Conservation (phyloP, 768 basidiomycete genomes). For the Mycena maculata region DNA sequence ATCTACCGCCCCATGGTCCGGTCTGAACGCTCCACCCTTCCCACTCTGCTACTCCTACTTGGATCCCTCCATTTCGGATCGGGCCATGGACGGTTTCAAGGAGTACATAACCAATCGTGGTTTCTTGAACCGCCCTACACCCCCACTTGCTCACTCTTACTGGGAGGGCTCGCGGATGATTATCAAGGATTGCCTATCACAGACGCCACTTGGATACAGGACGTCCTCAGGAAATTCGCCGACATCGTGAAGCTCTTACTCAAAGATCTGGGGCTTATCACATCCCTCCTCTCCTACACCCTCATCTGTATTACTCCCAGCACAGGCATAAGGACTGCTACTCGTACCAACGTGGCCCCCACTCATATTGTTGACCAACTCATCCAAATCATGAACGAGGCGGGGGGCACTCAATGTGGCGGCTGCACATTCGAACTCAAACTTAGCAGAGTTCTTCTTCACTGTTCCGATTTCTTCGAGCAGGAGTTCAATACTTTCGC, state of each 20-base stretch:
- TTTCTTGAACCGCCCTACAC: background rate
- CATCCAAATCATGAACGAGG: background rate
- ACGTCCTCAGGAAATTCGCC: background rate
- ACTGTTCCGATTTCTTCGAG: background rate
- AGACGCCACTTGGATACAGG: background rate
- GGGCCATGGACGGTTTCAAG: background rate
- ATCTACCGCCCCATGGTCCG: background rate
- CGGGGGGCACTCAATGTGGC: background rate
- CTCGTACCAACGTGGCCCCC: background rate
- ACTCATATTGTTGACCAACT: background rate
- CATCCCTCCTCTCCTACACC: background rate
- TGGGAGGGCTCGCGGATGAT: background rate
- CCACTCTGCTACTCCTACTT: background rate
- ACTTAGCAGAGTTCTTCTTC: background rate
- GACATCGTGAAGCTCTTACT: background rate
- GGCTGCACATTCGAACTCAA: conserved; percentile 1
- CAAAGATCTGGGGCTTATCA: background rate
- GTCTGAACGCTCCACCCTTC: background rate
- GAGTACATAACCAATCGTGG: background rate
- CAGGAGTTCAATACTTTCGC: background rate
- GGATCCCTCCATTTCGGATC: background rate
- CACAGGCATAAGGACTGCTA: background rate
- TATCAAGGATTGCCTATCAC: background rate
- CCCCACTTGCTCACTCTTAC: background rate
- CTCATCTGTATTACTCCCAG: background rate